Percentiles rank a stretch among this genome's conserved stretches.
These are phyloP conservation scores for Neolentinus lepideus DNA, from an alignment of 1,284 basidiomycete genomes.

Conservation along the genomic window DNA sequence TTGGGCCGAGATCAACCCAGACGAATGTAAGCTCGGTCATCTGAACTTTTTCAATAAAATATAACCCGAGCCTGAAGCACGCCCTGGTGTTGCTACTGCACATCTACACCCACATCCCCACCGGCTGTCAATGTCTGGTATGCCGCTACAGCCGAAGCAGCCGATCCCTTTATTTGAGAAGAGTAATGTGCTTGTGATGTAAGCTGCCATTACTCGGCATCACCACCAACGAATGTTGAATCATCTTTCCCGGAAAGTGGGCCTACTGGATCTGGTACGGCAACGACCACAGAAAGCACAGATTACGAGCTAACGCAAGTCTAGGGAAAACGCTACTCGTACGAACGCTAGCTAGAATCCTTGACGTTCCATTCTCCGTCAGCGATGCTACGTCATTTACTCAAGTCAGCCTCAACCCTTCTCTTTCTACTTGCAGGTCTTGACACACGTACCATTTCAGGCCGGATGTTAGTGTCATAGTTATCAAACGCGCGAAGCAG, in stretches of 20 bases:
- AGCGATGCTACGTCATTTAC: slow-evolving; percentile 83
- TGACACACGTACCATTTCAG: slow-evolving; percentile 25
- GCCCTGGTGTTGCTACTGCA: slow-evolving; percentile 38
- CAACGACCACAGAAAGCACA: slow-evolving; percentile 6
- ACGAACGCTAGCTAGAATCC: slow-evolving; percentile 75
- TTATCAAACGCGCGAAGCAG: slow-evolving; percentile 1
- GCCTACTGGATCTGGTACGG: slow-evolving; percentile 73
- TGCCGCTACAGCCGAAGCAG: slow-evolving; percentile 34
- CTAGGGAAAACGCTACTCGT: slow-evolving; percentile 84
- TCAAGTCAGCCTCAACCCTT: slow-evolving; percentile 39
- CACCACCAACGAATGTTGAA: background rate
- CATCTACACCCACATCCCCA: slow-evolving; percentile 48
- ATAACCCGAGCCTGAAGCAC: slow-evolving; percentile 15
- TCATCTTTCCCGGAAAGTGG: slow-evolving; percentile 41
- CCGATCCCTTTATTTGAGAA: slow-evolving; percentile 75
- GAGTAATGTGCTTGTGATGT: slow-evolving; percentile 90
- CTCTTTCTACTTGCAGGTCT: background rate
- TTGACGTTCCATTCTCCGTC: slow-evolving; percentile 89
- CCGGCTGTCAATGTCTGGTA: slow-evolving; percentile 26
- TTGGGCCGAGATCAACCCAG: slow-evolving; percentile 5
- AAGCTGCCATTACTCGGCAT: slow-evolving; percentile 19
- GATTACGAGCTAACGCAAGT: background rate
- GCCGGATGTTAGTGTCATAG: slow-evolving; percentile 61
- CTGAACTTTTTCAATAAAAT: background rate
- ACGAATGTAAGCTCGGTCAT: background rate